Percentiles rank a stretch among this genome's conserved stretches.
phyloP scores from a whole-genome alignment of 139 green algal species.

The Coelastrella sp. region DNA sequence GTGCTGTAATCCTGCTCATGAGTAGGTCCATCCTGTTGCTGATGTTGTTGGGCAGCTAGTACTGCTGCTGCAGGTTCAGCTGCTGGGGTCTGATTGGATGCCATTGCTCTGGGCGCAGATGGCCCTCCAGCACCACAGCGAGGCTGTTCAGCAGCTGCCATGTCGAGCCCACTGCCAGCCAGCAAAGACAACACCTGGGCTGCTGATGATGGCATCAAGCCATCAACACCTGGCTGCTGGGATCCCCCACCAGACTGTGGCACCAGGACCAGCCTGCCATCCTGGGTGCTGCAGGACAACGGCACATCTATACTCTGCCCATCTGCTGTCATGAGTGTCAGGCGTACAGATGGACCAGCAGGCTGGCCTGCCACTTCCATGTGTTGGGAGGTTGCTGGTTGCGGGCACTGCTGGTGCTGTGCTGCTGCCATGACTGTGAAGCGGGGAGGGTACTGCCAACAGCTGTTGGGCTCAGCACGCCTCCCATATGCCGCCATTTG shows the following conservation, averaged over 20 bases:
- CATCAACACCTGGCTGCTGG: neutral
- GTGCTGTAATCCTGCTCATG: too few species aligned
- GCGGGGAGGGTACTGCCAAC: neutral
- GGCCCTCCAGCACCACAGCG: neutral
- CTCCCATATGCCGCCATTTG: too few species aligned
- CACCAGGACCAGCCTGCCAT: neutral
- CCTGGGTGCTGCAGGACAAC: neutral
- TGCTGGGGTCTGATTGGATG: neutral
- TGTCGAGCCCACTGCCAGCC: neutral
- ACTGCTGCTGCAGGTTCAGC: conserved; percentile 8
- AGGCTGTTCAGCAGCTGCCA: neutral
- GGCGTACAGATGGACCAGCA: neutral
- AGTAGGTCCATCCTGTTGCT: too few species aligned
- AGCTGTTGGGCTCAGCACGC: too few species aligned
- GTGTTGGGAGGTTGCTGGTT: neutral
- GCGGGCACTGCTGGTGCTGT: conserved; percentile 5
- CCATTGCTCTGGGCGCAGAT: neutral
- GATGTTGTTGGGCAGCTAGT: neutral
- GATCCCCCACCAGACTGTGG: neutral
- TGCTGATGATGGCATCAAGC: neutral
- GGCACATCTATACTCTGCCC: conserved; percentile 30
- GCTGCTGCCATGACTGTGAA: neutral
- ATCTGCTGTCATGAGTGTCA: neutral
- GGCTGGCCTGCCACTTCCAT: neutral
- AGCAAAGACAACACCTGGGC: neutral